Base-by-base conservation (phyloP, 371 early-diverging fungal species). In the Rhizopus sp. region DNA sequence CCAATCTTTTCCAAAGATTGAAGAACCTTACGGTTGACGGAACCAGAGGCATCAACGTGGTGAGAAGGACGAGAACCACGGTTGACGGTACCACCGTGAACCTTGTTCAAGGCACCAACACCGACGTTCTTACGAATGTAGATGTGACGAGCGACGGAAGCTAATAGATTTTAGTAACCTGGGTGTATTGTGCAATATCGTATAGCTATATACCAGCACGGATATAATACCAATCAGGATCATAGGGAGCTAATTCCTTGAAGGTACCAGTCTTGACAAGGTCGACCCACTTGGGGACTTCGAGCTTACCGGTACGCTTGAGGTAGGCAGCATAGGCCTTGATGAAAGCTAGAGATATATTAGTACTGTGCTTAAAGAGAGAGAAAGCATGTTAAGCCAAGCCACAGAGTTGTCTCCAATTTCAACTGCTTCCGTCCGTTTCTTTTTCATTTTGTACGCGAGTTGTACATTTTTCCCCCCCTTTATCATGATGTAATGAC, bases 201-300 rank as follows among this genome's bases (percentile, higher is more conserved):
- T 40, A 13, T 16, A 31, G 13, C 9, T 32, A 5, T 47, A 34
- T 80, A 91, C 91, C 93, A 64, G 94, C 94, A 69, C 96, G 93
- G 60, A 93, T 81, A 85, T 93, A 98, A 90, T 86, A 98, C 97
- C 97, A 98, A 86, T 98, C 97, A 55, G 93, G 91, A 75, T 98
- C 96, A 81, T 92, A 90, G 44, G 98, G 98, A 70, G 93, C 91
- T 55, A 94, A 83, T 83, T 96, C 96, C 88, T 95, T 96, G 90
- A 80, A 84, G 69, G 92, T 82, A 64, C 87, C 94, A 64, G 97
- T 95, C 89, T 98, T 98, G 83, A 93, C 96, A 64, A 94, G 78
- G 77, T 98, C 96, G 64, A 94, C 93, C 96, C 96, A 97, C 82
- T 88, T 91, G 76, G 97, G 98, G 69, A 98, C 90, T 74, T 93